Percentiles rank a stretch among this genome's conserved stretches.
These are phyloP conservation scores for Penicillium rolfsii DNA, from an alignment of 2,329 filamentous ascomycete species.

Conservation along the genomic window DNA sequence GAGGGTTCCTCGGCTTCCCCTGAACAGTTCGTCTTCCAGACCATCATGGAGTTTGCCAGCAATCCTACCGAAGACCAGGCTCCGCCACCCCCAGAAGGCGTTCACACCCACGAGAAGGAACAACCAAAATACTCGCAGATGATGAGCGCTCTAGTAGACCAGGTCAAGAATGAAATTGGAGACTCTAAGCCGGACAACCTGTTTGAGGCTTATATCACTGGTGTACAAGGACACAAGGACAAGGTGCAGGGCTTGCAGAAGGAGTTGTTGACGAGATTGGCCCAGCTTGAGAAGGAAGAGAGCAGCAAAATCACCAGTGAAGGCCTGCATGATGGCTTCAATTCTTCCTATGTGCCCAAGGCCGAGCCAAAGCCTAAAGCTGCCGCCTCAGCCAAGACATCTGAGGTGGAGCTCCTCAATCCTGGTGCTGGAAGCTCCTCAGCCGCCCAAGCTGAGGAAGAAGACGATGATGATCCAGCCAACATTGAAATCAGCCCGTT, in stretches of 20 bases:
- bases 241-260: constrained; percentile 80
- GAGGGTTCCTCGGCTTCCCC: constrained; percentile 67
- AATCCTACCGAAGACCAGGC: constrained; percentile 75
- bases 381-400: constrained; percentile 46
- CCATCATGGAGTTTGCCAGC: constrained; percentile 79
- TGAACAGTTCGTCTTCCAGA: constrained; percentile 84
- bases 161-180: constrained; percentile 84
- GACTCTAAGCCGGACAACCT: constrained; percentile 70
- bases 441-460: constrained; percentile 60
- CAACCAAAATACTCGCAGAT: constrained; percentile 91
- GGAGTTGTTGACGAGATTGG: constrained; percentile 73
- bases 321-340: constrained; percentile 83
- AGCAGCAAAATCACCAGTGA: constrained; percentile 92
- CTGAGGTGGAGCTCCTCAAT: constrained; percentile 73
- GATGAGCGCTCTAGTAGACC: constrained; percentile 95
- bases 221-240: constrained; percentile 73
- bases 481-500: constrained; percentile 75
- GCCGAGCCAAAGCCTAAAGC: constrained; percentile 50
- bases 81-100: constrained; percentile 73
- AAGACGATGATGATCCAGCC: constrained; percentile 65
- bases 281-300: constrained; percentile 82
- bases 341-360: constrained; percentile 80
- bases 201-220: constrained; percentile 75
- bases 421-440: constrained; percentile 53
- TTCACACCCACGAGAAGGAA: constrained; percentile 73